Percentiles rank a stretch among this genome's conserved stretches.
phyloP scores from a whole-genome alignment of 495 filamentous ascomycete species.

The Aspergillus nanangensis region DNA sequence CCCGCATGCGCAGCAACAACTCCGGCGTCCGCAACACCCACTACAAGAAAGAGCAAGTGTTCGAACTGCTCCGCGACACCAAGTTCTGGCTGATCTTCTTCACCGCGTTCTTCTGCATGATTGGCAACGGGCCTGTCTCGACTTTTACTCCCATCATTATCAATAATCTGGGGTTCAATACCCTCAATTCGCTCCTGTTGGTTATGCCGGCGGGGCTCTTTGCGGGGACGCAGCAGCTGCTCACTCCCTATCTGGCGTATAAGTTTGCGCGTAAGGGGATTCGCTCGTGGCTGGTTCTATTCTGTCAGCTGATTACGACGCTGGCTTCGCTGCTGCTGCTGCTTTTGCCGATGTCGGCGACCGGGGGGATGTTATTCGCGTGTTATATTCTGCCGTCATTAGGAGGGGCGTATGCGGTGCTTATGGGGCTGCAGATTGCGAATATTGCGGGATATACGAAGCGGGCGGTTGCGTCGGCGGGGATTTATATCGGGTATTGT shows the following conservation, averaged over 20 bases:
- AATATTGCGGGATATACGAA: conserved; percentile 46
- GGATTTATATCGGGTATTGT: conserved; percentile 40
- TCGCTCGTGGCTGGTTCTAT: conserved; percentile 7
- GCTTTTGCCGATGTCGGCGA: conserved; percentile 24
- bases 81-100: conserved; percentile 10
- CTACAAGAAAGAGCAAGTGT: conserved; percentile 6
- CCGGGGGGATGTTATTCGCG: conserved; percentile 38
- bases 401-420: conserved; percentile 19
- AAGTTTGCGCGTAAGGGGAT: conserved; percentile 6
- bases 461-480: conserved; percentile 28
- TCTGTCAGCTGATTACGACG: conserved; percentile 16
- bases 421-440: conserved; percentile 40
- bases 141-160: conserved; percentile 9
- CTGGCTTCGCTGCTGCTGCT: conserved; percentile 30
- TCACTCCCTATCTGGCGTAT: conserved; percentile 12
- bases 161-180: conserved; percentile 7
- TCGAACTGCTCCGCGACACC: conserved; percentile 1
- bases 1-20: conserved; percentile 6
- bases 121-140: conserved; percentile 1
- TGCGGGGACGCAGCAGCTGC: conserved; percentile 19
- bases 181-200: conserved; percentile 5
- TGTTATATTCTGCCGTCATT: conserved; percentile 31
- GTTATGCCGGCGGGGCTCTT: conserved; percentile 7
- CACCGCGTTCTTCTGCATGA: conserved; percentile 1
- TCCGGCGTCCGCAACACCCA: conserved; percentile 4